A percentile compares a stretch with the other conserved stretches of the same genome.
Evolutionary conservation across 2,329 filamentous ascomycete species (phyloP).

Genomic region (Nigrospora osmanthi): DNA sequence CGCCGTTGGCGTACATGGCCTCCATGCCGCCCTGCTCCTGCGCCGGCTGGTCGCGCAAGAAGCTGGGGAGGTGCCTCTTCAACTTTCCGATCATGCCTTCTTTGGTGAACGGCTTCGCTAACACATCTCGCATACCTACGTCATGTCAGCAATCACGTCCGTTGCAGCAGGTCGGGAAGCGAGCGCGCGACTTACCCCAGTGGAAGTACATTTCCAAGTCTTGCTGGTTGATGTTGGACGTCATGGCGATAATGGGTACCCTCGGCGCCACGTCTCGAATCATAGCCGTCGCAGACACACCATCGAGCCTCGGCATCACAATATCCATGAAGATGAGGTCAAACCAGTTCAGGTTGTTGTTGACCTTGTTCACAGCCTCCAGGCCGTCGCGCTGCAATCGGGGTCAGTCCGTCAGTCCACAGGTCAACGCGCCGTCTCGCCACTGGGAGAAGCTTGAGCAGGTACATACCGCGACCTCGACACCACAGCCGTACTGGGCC

Average conservation of each 20-base stretch:
- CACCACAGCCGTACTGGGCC: slow-evolving; percentile 55
- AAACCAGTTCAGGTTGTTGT: slow-evolving; percentile 40
- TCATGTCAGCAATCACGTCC: slow-evolving; percentile 6
- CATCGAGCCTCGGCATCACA: slow-evolving; percentile 94
- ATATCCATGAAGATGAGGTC: slow-evolving; percentile 83
- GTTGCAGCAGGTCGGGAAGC: not conserved
- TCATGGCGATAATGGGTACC: slow-evolving; percentile 95
- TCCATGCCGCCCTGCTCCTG: slow-evolving; percentile 24
- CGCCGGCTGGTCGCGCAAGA: slow-evolving; percentile 59
- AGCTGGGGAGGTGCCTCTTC: slow-evolving; percentile 78
- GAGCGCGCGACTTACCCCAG: slow-evolving; percentile 59
- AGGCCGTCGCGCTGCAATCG: slow-evolving; percentile 67
- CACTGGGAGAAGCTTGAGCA: not conserved
- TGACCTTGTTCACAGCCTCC: slow-evolving; percentile 84
- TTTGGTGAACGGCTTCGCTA: slow-evolving; percentile 94
- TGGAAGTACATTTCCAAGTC: slow-evolving; percentile 97
- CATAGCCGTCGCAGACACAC: slow-evolving; percentile 87
- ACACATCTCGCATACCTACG: slow-evolving; percentile 90
- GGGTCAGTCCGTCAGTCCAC: slow-evolving; percentile 11
- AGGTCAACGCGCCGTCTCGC: not conserved
- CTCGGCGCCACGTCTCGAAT: slow-evolving; percentile 80
- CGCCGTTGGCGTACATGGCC: slow-evolving; percentile 20
- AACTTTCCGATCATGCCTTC: slow-evolving; percentile 79
- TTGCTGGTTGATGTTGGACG: slow-evolving; percentile 92
- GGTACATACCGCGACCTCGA: slow-evolving; percentile 57